Percentiles rank a stretch among this genome's conserved stretches.
Evolutionary conservation across 2,329 filamentous ascomycete genomes (phyloP).

Genomic region (Monilinia aucupariae): DNA sequence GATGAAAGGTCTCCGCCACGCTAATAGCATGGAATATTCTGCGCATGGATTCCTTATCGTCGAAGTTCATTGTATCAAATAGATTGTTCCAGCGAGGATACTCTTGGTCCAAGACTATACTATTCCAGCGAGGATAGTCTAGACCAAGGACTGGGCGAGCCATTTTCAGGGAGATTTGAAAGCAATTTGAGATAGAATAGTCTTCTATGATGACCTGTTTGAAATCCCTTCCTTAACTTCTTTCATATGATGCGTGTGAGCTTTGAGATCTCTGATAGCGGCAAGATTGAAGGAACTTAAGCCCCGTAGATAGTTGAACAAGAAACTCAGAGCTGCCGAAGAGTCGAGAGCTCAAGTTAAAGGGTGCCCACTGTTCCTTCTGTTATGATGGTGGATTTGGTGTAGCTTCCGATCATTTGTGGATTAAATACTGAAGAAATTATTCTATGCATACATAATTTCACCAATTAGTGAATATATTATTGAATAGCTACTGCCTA

Average conservation of each 20-base stretch:
- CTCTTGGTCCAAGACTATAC: neutral
- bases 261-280: neutral
- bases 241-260: neutral
- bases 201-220: neutral
- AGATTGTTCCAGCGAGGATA: neutral
- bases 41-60: neutral
- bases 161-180: neutral
- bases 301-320: fast-evolving
- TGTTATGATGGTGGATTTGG: neutral
- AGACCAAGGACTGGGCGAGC: too few species aligned
- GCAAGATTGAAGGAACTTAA: neutral
- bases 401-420: neutral
- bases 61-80: neutral
- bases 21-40: neutral
- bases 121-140: neutral
- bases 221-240: neutral
- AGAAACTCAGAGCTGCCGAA: neutral
- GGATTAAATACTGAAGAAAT: too few species aligned
- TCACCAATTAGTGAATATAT: too few species aligned
- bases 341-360: neutral
- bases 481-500: too few species aligned
- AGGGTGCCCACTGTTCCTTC: neutral
- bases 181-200: neutral
- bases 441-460: too few species aligned
- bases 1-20: neutral